Conservation (phyloP, 2,329 filamentous ascomycete genomes). For the Corinectria fuckeliana region DNA sequence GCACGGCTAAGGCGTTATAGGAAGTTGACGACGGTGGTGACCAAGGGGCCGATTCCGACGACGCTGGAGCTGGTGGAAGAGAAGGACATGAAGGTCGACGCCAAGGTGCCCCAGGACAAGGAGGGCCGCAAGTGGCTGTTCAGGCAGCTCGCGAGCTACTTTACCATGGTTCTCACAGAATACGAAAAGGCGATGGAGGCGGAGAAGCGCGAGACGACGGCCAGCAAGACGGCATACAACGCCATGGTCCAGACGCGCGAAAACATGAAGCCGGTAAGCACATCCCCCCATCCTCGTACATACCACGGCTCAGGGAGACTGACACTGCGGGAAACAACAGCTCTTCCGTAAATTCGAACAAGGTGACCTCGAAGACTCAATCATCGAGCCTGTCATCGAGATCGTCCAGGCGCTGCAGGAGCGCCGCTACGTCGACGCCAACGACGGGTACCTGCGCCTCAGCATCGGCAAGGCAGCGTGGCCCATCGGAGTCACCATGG, state of each 20-base stretch:
- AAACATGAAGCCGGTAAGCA: constrained; percentile 80
- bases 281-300: constrained; percentile 1
- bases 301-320: neutral
- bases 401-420: constrained; percentile 92
- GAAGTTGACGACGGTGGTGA: constrained; percentile 67
- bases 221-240: constrained; percentile 80
- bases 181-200: constrained; percentile 83
- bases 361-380: constrained; percentile 76
- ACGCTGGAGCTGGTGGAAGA: constrained; percentile 80
- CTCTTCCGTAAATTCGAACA: constrained; percentile 90
- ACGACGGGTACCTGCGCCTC: constrained; percentile 89
- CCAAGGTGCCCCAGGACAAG: constrained; percentile 65
- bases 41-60: constrained; percentile 84
- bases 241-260: constrained; percentile 88
- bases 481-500: constrained; percentile 99
- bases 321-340: constrained; percentile 42
- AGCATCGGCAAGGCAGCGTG: constrained; percentile 97
- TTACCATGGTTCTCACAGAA: constrained; percentile 91
- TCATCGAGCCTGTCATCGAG: constrained; percentile 84
- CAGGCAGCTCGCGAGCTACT: constrained; percentile 91
- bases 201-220: constrained; percentile 67
- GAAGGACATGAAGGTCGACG: constrained; percentile 84
- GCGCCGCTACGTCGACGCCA: constrained; percentile 92
- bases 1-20: constrained; percentile 74
- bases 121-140: constrained; percentile 75